Evolutionary conservation across 495 filamentous ascomycete species (phyloP), one percentile per base, ranked within the genome.

Genomic region (Tetracladium marchalianum): DNA sequence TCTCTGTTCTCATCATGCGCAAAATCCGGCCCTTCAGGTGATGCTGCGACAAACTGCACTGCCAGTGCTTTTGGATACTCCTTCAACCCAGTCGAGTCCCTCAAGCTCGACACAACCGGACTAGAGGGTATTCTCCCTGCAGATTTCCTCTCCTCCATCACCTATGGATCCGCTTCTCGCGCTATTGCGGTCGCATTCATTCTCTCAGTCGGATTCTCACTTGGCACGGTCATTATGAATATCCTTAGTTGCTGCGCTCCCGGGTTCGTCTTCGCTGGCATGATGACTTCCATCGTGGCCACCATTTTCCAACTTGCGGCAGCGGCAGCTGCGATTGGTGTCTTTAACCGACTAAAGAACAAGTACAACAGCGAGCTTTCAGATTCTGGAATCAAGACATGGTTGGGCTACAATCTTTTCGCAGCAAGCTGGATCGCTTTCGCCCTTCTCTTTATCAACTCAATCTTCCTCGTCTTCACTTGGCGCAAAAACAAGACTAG

Each of bases 1-100:
- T 52, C 52, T 18, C 55, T 68, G 9, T 46, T 68, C 35, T 62
- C 66, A 8, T 42, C 59, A 6, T 68, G 66, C 46, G 54, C 22
- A 27, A 27, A 27, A 27, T 3, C 22, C 7, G 49, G 11, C 49
- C 51, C n/a, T 51, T 52, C 13, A 36, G 50, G 38, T 49, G 54
- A 31, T 11, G 7, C 34, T n/a, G 22, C 35, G 11, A 39, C 33
- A 31, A 40, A 49, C 4, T 70, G 66, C 59, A 37, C 49, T 11
- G 9, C 44, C 9, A 54, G 64, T 1, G 33, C 41, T 13, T 32
- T 65, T 42, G 60, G 61, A 31, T 65, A 57, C 40, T 47, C 17
- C 42, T 70, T 68, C 47, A 48, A 61, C 46, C 66, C 66, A 4
- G 49, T 35, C 16, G 31, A 52, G 10, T 53, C 62, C 49, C 60